Percentiles rank a stretch among this genome's conserved stretches.
Conservation (phyloP, 257 asterid species). For the Striga asiatica region DNA sequence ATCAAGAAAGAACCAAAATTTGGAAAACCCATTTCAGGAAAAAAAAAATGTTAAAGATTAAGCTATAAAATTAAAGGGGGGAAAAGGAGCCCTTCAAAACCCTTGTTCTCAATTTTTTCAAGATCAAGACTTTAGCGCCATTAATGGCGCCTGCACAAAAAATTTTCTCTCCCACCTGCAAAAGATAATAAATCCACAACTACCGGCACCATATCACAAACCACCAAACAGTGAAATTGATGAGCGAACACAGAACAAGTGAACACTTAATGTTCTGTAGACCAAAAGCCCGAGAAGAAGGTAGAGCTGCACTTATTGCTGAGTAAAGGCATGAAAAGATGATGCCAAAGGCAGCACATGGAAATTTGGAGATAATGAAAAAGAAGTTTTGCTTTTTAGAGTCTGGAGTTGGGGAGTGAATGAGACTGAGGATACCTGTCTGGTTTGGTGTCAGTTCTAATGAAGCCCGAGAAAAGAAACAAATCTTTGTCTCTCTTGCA, state of each 20-base stretch:
- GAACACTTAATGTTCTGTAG: not conserved
- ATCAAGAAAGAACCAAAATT: slow-evolving; percentile 34
- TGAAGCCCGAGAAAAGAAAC: too few species aligned
- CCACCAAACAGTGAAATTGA: slow-evolving; percentile 16
- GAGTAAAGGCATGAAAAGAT: not conserved
- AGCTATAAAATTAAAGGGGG: too few species aligned
- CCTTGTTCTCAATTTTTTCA: too few species aligned
- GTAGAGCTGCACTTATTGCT: not conserved
- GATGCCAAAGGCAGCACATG: too few species aligned
- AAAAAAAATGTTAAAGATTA: too few species aligned
- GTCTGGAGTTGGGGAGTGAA: too few species aligned
- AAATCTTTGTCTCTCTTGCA: too few species aligned
- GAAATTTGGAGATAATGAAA: too few species aligned
- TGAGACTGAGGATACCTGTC: too few species aligned
- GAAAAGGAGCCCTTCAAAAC: not conserved
- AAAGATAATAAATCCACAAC: slow-evolving; percentile 29
- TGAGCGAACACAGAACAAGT: slow-evolving; percentile 1
- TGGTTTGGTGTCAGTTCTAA: too few species aligned
- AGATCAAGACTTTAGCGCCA: too few species aligned
- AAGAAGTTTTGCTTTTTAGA: too few species aligned
- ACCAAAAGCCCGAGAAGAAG: slow-evolving; percentile 5
- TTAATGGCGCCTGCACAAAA: slow-evolving; percentile 19
- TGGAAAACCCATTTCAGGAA: slow-evolving; percentile 46
- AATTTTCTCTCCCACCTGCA: slow-evolving; percentile 19
- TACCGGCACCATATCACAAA: slow-evolving; percentile 19